Conservation (phyloP, 1,284 basidiomycete genomes). For the Waitea zeae region DNA sequence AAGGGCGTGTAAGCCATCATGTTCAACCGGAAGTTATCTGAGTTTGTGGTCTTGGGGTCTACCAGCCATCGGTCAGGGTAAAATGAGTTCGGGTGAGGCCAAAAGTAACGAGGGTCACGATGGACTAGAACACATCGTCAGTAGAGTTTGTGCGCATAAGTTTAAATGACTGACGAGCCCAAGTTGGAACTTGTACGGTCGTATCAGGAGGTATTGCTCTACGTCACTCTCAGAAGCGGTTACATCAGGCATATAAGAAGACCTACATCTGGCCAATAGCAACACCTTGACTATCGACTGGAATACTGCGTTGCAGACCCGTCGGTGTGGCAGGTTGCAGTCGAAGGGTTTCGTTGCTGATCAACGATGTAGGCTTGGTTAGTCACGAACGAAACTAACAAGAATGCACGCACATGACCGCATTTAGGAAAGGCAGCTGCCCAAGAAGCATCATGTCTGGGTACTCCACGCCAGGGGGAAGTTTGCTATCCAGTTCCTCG, state of each 20-base stretch:
- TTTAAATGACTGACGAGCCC: conserved; percentile 4
- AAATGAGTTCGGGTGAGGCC: conserved; percentile 8
- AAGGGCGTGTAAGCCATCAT: conserved; percentile 10
- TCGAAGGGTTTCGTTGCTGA: conserved; percentile 20
- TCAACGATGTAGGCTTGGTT: conserved; percentile 1
- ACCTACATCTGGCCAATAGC: conserved; percentile 7
- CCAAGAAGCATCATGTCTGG: conserved; percentile 13
- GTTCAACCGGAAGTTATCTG: conserved; percentile 7
- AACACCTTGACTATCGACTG: conserved; percentile 7
- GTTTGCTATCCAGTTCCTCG: conserved; percentile 16
- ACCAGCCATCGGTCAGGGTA: conserved; percentile 12
- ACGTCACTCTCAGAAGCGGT: not conserved
- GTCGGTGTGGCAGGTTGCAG: conserved; percentile 12
- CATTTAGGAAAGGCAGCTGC: conserved; percentile 18
- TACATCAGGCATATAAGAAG: not conserved
- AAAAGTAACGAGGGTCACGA: conserved; percentile 12
- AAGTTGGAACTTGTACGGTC: conserved; percentile 6
- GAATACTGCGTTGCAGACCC: conserved; percentile 10
- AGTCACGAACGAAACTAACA: not conserved
- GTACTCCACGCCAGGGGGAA: conserved; percentile 11
- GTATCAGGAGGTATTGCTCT: not conserved
- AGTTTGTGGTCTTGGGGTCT: not conserved
- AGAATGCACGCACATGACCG: conserved; percentile 16
- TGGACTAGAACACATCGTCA: conserved; percentile 8
- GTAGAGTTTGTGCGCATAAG: conserved; percentile 8